Base-by-base conservation (phyloP, 768 basidiomycete species). In the Sarcodon sp. region DNA sequence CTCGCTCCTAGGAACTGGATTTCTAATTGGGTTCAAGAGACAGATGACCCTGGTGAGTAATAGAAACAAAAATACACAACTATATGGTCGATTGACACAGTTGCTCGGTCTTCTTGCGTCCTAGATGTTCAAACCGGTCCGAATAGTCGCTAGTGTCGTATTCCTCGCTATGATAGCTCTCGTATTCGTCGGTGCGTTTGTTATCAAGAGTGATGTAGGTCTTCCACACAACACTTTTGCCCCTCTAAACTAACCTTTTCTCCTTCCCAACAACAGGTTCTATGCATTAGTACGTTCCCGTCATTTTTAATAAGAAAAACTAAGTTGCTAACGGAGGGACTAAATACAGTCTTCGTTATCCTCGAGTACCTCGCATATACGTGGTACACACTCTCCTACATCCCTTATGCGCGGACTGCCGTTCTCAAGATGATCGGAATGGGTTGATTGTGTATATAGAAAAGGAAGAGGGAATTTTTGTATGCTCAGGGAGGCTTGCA, bases 51-150 rank as follows among this genome's bases (percentile, higher is more conserved):
- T 89, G 54, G 89, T 87, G 55, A 56, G 73, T 59, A 13, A 21
- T 37, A 8, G 33, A 12, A 4, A 34, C 41, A 18, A 16, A 10
- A n/a, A 27, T 3, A 27, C 21, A 27, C 21, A 27, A 27, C 2
- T 27, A 27, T 27, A 7, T 15, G 18, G 33, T 33, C 36, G 12
- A 32, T 11, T 35, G 13, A 38, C 33, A 9, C 11, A 4, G 4
- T 27, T 27, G n/a, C 21, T 27, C 21, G 21, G 21, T 41, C 13
- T 16, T 4, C 8, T 27, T 11, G 16, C 13, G 32, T 8, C 46
- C 6, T 55, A 91, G 89, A 93, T 93, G 91, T 94, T 94, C 75
- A 92, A 92, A 64, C 87, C 90, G 45, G 77, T 94, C 16, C 88
- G 92, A 46, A 65, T 94, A 6, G 66, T 87, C 15, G 91, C 92